phyloP scores from a whole-genome alignment of 1,284 basidiomycete genomes.

The Coniferiporia sulphurascens region DNA sequence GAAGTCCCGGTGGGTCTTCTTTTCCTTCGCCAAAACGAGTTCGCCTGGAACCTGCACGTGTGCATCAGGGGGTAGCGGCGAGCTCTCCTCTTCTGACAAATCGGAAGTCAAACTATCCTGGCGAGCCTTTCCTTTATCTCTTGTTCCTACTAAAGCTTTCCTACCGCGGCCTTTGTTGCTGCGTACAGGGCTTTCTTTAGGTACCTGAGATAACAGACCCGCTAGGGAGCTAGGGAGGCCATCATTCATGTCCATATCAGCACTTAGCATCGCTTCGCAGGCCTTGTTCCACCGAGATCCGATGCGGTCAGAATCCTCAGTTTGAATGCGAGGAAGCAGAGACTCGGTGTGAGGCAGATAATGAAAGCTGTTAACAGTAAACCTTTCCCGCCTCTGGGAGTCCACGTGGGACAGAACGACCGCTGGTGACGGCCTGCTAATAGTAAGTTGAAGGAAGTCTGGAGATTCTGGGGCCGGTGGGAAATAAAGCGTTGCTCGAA shows the following conservation, averaged over 20 bases:
- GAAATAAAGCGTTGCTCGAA: not conserved
- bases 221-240: constrained; percentile 11
- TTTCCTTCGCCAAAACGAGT: constrained; percentile 43
- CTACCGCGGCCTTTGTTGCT: not conserved
- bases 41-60: constrained; percentile 60
- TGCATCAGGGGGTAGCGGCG: constrained; percentile 40
- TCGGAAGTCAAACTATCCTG: not conserved
- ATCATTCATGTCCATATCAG: constrained; percentile 9
- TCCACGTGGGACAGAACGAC: constrained; percentile 6
- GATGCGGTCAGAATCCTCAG: not conserved
- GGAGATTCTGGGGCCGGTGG: not conserved
- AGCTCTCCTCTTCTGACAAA: constrained; percentile 27
- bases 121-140: constrained; percentile 16
- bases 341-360: not conserved
- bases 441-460: not conserved
- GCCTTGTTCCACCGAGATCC: constrained; percentile 9
- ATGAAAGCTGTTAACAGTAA: constrained; percentile 2
- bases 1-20: constrained; percentile 41
- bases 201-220: constrained; percentile 8
- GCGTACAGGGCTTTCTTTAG: constrained; percentile 17
- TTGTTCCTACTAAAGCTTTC: not conserved
- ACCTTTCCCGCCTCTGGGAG: not conserved
- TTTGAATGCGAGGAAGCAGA: not conserved
- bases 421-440: constrained; percentile 3
- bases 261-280: constrained; percentile 4